Evolutionary conservation across 345 rosid genomes (phyloP).

Genomic region (Ceriops decandra): DNA sequence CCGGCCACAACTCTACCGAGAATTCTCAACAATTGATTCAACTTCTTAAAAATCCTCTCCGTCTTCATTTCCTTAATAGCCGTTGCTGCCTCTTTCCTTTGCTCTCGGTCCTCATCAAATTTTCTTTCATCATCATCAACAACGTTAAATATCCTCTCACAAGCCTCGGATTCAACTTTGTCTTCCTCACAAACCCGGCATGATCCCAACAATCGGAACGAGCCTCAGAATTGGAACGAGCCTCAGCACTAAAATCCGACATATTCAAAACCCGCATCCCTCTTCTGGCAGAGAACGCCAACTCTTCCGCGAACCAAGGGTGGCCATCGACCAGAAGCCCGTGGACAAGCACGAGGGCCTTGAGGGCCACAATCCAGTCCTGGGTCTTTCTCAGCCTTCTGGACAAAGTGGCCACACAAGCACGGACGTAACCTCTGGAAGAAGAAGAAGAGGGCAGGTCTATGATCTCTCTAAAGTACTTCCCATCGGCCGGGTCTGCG

Average conservation of each 20-base stretch:
- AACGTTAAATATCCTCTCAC: conserved; percentile 34
- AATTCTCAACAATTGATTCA: conserved; percentile 17
- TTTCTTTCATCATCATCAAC: not conserved
- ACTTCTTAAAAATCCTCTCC: conserved; percentile 15
- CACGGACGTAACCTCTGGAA: conserved; percentile 20
- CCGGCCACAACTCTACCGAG: conserved; percentile 24
- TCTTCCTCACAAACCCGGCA: conserved; percentile 81
- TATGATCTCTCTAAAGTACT: conserved; percentile 25
- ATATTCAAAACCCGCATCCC: conserved; percentile 80
- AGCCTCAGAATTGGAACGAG: conserved; percentile 72
- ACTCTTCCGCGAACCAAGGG: conserved; percentile 68
- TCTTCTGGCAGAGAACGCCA: conserved; percentile 60
- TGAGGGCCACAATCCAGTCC: conserved; percentile 86
- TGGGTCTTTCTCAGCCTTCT: conserved; percentile 24
- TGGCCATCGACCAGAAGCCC: conserved; percentile 70
- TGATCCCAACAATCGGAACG: conserved; percentile 87
- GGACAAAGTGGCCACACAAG: conserved; percentile 20
- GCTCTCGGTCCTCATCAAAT: conserved; percentile 13
- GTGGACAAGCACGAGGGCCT: conserved; percentile 68
- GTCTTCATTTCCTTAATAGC: conserved; percentile 18
- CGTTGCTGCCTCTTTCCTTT: not conserved
- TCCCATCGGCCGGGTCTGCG: conserved; percentile 21
- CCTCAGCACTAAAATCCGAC: conserved; percentile 76
- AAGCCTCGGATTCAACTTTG: conserved; percentile 59
- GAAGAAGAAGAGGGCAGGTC: conserved; percentile 14